Base-by-base conservation (phyloP, 2,329 filamentous ascomycete species). In the Botrytis tulipae region DNA sequence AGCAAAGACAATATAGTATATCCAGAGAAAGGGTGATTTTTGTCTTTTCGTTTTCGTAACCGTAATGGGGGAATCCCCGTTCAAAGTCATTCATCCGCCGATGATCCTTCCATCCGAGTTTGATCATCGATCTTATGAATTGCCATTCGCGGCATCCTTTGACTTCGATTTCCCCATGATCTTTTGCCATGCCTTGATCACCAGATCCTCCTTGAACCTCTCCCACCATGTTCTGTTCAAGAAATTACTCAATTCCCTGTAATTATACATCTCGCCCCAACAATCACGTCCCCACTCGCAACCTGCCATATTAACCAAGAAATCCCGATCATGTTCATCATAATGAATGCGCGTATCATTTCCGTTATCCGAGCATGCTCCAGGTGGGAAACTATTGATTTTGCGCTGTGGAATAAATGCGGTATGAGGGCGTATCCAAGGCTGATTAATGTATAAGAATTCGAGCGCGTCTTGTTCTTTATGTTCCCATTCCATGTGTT, bases 401-500 rank as follows among this genome's bases (percentile, higher is more conserved):
- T 90, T 93, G 78, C 96, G 92, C 82, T 98, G 95, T 0, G 93
- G 92, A 65, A 98, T 87, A 83, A 99, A 99, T 7, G 90, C 95
- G 4, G 94, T 91, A 78, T 96, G 93, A 73, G 93, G 90, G 74
- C 96, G 90, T 71, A 98, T 90, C 95, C 96, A 99, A 0, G 96
- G 93, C 81, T 98, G 95, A 72, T 92, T 92, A 73, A 87, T 88
- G 84, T 99, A 99, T 76, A 99, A 87, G 83, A 97, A 92, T 84
- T 98, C 95, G 60, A 99, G 85, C 2, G 95, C 94, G 81, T 98
- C 95, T 83, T 99, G 96, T 82, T 99, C 96, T 82, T 98, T 98
- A 86, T 99, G 96, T 80, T 96, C 95, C 96, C 96, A 99, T 76
- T 96, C 89, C 95, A 98, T 98, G 82, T 99, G 96, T 82, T 94